Conservation (phyloP, 345 rosid species). For the Populus simonii region DNA sequence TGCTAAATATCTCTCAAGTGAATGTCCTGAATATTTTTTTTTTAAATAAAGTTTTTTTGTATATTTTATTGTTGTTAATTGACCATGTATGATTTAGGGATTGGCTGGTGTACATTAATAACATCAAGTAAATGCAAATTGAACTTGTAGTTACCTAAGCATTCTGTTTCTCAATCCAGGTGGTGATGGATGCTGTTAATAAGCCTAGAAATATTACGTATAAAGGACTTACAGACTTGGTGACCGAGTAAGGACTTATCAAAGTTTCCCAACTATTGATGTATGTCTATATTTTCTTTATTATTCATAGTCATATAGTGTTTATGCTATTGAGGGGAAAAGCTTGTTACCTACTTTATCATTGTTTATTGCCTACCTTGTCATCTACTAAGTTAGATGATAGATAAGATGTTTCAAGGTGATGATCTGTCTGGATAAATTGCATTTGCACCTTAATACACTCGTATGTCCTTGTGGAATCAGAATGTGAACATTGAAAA, state of each 20-base stretch:
- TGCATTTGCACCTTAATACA: background rate
- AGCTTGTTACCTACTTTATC: background rate
- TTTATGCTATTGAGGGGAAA: slow-evolving; percentile 1
- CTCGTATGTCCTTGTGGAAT: background rate
- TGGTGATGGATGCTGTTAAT: slow-evolving; percentile 91
- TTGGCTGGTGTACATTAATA: background rate
- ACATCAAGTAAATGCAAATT: background rate
- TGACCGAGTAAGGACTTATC: slow-evolving; percentile 69
- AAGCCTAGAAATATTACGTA: slow-evolving; percentile 75
- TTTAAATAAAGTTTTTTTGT: no score
- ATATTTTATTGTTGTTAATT: no score
- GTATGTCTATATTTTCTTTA: background rate
- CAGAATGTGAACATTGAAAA: background rate
- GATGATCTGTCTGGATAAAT: background rate
- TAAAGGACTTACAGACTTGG: slow-evolving; percentile 83
- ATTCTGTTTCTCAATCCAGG: slow-evolving; percentile 36
- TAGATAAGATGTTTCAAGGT: background rate
- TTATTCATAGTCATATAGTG: background rate
- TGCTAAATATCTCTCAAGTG: background rate
- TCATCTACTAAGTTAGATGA: background rate
- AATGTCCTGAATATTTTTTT: background rate
- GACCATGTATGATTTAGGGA: background rate
- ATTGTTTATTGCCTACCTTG: background rate
- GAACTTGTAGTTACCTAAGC: background rate
- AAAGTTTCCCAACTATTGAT: background rate